Evolutionary conservation across 225 moss, liverwort and hornwort genomes (phyloP).

Genomic region (Sphagnum tenellum): DNA sequence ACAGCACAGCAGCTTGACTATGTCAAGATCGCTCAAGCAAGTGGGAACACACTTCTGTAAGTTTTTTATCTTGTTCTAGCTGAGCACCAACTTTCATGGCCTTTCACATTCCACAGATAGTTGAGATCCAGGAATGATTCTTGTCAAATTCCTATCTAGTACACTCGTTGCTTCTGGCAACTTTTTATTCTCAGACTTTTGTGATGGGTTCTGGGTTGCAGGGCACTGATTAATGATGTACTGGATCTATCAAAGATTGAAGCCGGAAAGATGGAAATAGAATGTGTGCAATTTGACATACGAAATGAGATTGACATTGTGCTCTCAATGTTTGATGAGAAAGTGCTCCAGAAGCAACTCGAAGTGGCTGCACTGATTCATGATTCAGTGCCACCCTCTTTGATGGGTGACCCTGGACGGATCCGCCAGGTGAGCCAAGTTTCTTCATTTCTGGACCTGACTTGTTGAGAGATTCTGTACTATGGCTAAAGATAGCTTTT

Average conservation of each 20-base stretch:
- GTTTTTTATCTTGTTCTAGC: neutral
- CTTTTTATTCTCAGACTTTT: too few relatives aligned
- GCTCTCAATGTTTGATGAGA: conserved; percentile 76
- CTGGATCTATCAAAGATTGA: conserved; percentile 93
- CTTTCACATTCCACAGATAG: too few relatives aligned
- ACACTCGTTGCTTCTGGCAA: too few relatives aligned
- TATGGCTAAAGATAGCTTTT: too few relatives aligned
- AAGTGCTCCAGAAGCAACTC: conserved; percentile 69
- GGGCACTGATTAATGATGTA: conserved; percentile 86
- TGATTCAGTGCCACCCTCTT: conserved; percentile 54
- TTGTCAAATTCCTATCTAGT: too few relatives aligned
- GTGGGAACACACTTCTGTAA: conserved; percentile 81
- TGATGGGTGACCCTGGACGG: conserved; percentile 81
- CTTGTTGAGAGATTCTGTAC: too few relatives aligned
- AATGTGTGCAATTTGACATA: conserved; percentile 67
- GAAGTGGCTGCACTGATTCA: conserved; percentile 75
- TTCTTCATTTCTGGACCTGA: too few relatives aligned
- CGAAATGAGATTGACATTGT: conserved; percentile 77
- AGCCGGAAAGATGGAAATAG: conserved; percentile 89
- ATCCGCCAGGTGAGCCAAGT: conserved; percentile 61
- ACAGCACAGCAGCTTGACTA: conserved; percentile 81
- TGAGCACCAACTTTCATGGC: too few relatives aligned
- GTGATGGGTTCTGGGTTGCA: conserved; percentile 3
- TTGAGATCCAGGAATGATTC: too few relatives aligned
- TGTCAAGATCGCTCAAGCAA: conserved; percentile 86